Evolutionary conservation across 805 yeast genomes (phyloP).

Genomic region (Saturnispora galanensis): DNA sequence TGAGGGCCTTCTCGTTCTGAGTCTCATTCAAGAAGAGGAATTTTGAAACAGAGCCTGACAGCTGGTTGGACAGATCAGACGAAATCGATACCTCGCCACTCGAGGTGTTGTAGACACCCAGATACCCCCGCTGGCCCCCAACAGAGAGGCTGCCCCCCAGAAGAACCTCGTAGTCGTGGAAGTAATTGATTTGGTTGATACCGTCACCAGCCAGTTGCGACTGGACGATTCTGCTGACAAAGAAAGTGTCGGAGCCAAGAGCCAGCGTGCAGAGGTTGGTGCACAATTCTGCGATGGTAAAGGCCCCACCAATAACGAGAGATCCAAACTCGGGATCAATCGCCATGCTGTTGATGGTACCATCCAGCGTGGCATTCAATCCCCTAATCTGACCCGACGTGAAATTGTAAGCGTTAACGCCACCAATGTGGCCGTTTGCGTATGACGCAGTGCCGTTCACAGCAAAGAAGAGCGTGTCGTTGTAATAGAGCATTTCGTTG

Average conservation of each 20-base stretch:
- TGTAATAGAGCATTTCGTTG: slow-evolving; percentile 27
- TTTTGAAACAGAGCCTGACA: slow-evolving; percentile 26
- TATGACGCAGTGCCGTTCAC: slow-evolving; percentile 29
- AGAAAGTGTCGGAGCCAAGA: slow-evolving; percentile 29
- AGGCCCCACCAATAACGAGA: slow-evolving; percentile 67
- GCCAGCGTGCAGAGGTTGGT: slow-evolving; percentile 52
- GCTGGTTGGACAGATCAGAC: slow-evolving; percentile 17
- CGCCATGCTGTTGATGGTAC: slow-evolving; percentile 32
- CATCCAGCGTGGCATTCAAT: slow-evolving; percentile 29
- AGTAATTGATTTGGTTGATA: slow-evolving; percentile 44
- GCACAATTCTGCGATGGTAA: slow-evolving; percentile 39
- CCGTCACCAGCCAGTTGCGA: slow-evolving; percentile 36
- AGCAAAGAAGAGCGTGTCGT: slow-evolving; percentile 36
- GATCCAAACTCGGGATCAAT: slow-evolving; percentile 31
- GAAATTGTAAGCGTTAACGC: slow-evolving; percentile 47
- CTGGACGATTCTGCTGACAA: slow-evolving; percentile 41
- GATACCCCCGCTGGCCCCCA: slow-evolving; percentile 24
- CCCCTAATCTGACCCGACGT: slow-evolving; percentile 30
- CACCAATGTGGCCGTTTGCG: slow-evolving; percentile 24
- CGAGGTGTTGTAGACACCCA: slow-evolving; percentile 45
- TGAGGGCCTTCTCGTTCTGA: slow-evolving; percentile 32
- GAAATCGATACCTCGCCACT: slow-evolving; percentile 24
- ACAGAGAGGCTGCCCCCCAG: slow-evolving; percentile 45
- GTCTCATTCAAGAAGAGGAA: slow-evolving; percentile 22
- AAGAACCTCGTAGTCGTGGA: slow-evolving; percentile 28